Evolutionary conservation across 1,284 basidiomycete genomes (phyloP).

Genomic region (Moniliella sp.): DNA sequence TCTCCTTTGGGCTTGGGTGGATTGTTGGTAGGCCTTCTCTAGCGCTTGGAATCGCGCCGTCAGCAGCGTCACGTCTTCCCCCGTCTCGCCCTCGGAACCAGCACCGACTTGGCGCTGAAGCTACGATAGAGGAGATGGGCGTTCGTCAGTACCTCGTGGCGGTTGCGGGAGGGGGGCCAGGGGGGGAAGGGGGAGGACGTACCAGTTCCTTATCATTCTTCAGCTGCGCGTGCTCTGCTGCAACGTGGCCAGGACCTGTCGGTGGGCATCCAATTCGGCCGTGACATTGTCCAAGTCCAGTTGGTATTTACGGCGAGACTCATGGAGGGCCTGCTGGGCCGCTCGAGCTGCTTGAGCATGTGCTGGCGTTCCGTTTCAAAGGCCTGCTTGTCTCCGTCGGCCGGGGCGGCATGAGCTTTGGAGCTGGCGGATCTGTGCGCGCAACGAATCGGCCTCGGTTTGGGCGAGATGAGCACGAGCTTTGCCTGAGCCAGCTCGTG

Average conservation of each 20-base stretch:
- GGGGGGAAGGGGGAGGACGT: too few species aligned
- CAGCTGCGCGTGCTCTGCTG: too few species aligned
- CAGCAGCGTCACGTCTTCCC: too few species aligned
- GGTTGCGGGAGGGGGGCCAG: too few species aligned
- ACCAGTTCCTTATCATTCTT: too few species aligned
- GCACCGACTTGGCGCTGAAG: too few species aligned
- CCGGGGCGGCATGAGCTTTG: conserved; percentile 47
- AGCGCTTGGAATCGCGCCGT: too few species aligned
- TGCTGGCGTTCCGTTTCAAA: conserved; percentile 55
- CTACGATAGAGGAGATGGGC: too few species aligned
- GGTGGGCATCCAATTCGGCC: conserved; percentile 10
- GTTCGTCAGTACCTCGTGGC: too few species aligned
- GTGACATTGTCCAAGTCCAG: conserved; percentile 6
- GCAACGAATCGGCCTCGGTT: conserved; percentile 41
- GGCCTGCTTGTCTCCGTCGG: too few species aligned
- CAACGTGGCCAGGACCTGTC: conserved; percentile 3
- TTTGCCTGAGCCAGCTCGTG: conserved; percentile 19
- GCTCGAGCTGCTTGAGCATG: conserved; percentile 52
- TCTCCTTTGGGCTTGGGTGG: conserved; percentile 52
- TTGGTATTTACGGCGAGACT: conserved; percentile 44
- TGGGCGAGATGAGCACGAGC: conserved; percentile 6
- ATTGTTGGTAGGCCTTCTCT: too few species aligned
- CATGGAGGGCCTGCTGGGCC: conserved; percentile 53
- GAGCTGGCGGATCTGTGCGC: conserved; percentile 45
- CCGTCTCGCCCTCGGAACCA: too few species aligned